Base-by-base conservation (phyloP, 2,329 filamentous ascomycete species). In the Zelopaecilomyces penicillatus region DNA sequence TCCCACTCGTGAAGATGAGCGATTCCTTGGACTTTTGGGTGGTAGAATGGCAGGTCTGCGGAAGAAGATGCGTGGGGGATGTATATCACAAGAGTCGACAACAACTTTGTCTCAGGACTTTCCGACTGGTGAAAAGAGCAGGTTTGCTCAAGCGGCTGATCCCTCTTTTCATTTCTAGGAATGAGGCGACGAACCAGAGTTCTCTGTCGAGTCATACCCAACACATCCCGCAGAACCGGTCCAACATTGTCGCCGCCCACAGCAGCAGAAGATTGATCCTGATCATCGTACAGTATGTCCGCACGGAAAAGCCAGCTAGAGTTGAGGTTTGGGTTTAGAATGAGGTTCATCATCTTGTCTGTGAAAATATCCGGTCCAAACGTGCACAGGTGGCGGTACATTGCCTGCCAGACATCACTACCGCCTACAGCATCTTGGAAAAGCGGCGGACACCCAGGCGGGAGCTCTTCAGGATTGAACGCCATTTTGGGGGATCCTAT, bases 21-120 rank as follows among this genome's bases (percentile, higher is more conserved):
- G 27, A 95, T 72, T 9, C 78, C 80, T 42, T 73, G 75, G 26
- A 95, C 82, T 42, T 76, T 73, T 26, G 91, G 91, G 59, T 96
- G 90, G 64, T 96, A 97, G 65, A 85, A 95, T 1, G 91, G 91
- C 49, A 93, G 74, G 3, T 83, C 75, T 10, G 76, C 70, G 8
- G 74, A 67, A 1, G 68, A 67, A 30, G 72, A 62, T 6, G 80
- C 72, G 63, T 95, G 89, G 6, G 91, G 88, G 5, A 85, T 71
- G 60, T 94, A 95, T 31, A 94, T 63, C 11, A 95, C 78, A 5
- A 68, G 54, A 9, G 64, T 42, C n/a, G 46, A 59, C 44, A 59
- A 54, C 34, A 48, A 30, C 29, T 51, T 54, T 28, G 58, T 56
- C 19, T 37, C 43, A 4, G 41, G 9, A 33, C 54, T 48, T 11